Evolutionary conservation across 805 yeast species (phyloP).

Genomic region (Ogataea wickerhamii): DNA sequence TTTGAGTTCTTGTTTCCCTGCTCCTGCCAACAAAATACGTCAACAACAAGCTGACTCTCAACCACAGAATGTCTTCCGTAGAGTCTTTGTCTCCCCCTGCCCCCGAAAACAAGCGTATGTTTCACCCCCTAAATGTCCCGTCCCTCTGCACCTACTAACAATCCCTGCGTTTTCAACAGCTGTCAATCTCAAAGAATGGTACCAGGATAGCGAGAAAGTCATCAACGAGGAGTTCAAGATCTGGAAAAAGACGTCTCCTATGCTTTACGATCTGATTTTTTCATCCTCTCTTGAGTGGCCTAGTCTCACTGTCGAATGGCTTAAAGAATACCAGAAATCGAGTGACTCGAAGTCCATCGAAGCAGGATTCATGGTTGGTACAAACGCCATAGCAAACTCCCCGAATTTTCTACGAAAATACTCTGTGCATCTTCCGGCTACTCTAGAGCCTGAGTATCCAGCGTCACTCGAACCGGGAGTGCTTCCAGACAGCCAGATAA

Average conservation of each 20-base stretch:
- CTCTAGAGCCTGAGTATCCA: constrained; percentile 37
- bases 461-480: constrained; percentile 21
- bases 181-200: constrained; percentile 31
- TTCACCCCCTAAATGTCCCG: constrained; percentile 1
- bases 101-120: neutral
- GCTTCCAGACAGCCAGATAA: constrained; percentile 36
- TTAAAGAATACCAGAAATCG: constrained; percentile 40
- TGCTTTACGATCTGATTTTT: constrained; percentile 69
- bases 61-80: too few relatives aligned
- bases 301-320: constrained; percentile 65
- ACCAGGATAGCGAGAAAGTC: constrained; percentile 57
- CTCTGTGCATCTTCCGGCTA: constrained; percentile 45
- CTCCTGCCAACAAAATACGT: too few relatives aligned
- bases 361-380: constrained; percentile 43
- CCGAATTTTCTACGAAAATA: constrained; percentile 46
- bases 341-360: constrained; percentile 9
- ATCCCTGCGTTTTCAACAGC: too few relatives aligned
- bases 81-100: too few relatives aligned
- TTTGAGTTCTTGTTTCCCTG: too few relatives aligned
- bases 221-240: constrained; percentile 73
- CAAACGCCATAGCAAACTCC: constrained; percentile 38
- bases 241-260: constrained; percentile 84
- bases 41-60: too few relatives aligned
- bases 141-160: constrained; percentile 6
- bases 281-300: constrained; percentile 71